Percentiles rank a stretch among this genome's conserved stretches.
Evolutionary conservation across 768 basidiomycete genomes (phyloP).

Genomic region (Tricholoma hemisulphureum): DNA sequence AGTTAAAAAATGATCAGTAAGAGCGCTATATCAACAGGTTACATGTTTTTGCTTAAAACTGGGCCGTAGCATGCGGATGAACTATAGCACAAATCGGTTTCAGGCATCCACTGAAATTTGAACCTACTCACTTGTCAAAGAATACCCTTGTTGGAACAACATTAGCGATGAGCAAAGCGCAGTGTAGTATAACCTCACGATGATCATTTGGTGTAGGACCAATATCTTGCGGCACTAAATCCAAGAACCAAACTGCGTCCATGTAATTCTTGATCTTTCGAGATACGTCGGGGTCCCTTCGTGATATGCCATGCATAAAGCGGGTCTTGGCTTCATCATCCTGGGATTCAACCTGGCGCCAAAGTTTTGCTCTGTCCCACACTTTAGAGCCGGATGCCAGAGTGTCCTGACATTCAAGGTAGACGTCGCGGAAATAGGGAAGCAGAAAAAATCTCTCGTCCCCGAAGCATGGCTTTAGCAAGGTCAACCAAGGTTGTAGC

Average conservation of each 20-base stretch:
- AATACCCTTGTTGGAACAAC: constrained; percentile 1
- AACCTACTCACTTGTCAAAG: constrained; percentile 9
- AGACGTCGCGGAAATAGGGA: constrained; percentile 8
- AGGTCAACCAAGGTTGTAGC: background rate
- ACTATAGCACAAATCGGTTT: background rate
- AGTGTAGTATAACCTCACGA: constrained; percentile 4
- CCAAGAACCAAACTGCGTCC: constrained; percentile 25
- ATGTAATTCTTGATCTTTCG: background rate
- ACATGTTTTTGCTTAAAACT: background rate
- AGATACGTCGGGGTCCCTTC: background rate
- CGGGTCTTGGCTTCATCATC: background rate
- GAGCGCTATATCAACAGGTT: too few species aligned
- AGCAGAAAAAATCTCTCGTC: constrained; percentile 10
- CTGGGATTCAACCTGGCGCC: constrained; percentile 6
- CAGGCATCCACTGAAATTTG: background rate
- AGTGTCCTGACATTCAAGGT: constrained; percentile 11
- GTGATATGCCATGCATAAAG: background rate
- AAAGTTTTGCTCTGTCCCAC: constrained; percentile 15
- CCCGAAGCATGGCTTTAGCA: background rate
- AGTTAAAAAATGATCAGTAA: too few species aligned
- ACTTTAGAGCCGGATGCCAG: constrained; percentile 1
- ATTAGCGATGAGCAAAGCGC: background rate
- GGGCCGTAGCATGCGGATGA: background rate
- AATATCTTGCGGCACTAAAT: constrained; percentile 21
- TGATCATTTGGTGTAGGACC: constrained; percentile 12